These are phyloP conservation scores for Barbarea vulgaris DNA, from an alignment of 345 rosid species.

Conservation along the genomic window DNA sequence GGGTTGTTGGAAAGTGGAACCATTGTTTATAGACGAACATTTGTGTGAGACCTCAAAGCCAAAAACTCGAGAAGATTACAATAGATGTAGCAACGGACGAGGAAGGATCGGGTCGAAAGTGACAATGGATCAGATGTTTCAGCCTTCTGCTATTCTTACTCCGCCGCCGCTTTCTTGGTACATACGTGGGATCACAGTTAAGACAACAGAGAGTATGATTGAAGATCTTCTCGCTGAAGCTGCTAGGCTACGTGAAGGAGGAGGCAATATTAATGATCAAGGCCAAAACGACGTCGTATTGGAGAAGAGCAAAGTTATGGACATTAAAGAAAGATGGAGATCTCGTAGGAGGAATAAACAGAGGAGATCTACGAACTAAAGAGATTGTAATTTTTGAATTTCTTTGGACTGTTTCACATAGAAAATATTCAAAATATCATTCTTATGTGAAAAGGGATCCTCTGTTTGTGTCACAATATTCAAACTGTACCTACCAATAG, in stretches of 20 bases:
- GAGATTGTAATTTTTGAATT: neutral
- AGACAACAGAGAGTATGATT: conserved; percentile 76
- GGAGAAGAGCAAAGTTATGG: conserved; percentile 18
- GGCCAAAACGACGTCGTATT: neutral
- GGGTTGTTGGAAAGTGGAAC: conserved; percentile 87
- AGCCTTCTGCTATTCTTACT: conserved; percentile 71
- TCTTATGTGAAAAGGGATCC: neutral
- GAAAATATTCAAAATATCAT: conserved; percentile 8
- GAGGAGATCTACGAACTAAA: conserved; percentile 7
- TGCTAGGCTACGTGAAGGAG: conserved; percentile 34
- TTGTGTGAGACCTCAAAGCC: conserved; percentile 57
- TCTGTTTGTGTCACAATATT: conserved; percentile 6
- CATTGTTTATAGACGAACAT: conserved; percentile 69
- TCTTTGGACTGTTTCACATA: neutral
- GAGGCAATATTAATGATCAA: neutral
- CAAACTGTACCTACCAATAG: neutral
- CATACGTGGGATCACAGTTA: conserved; percentile 80
- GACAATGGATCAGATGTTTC: conserved; percentile 83
- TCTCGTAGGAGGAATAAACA: conserved; percentile 20
- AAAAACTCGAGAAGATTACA: conserved; percentile 65
- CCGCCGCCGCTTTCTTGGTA: conserved; percentile 98
- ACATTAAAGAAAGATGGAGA: conserved; percentile 36
- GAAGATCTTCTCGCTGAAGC: conserved; percentile 54
- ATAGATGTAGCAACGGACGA: conserved; percentile 63
- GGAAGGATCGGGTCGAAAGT: conserved; percentile 82